These are phyloP conservation scores for Suhomyces bribrorum DNA, from an alignment of 1,139 yeast species.

Conservation along the genomic window DNA sequence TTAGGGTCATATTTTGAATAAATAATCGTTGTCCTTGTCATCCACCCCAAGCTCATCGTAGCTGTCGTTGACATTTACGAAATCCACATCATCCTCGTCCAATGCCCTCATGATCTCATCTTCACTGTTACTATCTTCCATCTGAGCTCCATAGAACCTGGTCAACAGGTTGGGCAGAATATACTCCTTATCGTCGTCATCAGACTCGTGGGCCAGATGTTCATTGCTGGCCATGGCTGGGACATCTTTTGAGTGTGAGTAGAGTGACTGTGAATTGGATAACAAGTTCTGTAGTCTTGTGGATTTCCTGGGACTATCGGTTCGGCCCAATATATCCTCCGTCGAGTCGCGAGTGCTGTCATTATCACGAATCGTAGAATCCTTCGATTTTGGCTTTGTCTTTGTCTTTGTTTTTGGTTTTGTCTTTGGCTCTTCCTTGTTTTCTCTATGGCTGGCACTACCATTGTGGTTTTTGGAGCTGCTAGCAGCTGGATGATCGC, in stretches of 20 bases:
- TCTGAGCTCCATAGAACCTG: constrained; percentile 26
- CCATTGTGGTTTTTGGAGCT: neutral
- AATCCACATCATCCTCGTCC: constrained; percentile 29
- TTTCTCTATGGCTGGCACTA: neutral
- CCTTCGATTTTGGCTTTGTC: neutral
- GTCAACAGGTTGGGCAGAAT: constrained; percentile 47
- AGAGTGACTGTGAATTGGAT: constrained; percentile 41
- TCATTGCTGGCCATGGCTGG: neutral
- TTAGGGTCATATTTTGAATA: constrained; percentile 35
- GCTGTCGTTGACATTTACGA: constrained; percentile 27
- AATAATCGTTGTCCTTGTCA: constrained; percentile 28
- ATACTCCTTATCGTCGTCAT: constrained; percentile 34
- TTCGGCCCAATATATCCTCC: no score
- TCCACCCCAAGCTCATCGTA: constrained; percentile 18
- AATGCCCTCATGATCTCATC: constrained; percentile 21
- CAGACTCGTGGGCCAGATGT: constrained; percentile 17
- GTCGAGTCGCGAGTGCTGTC: no score
- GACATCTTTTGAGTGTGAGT: constrained; percentile 29
- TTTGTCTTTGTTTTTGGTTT: neutral
- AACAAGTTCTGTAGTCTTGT: constrained; percentile 38
- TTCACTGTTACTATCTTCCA: constrained; percentile 22
- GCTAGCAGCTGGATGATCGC: no score
- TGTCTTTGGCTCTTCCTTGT: neutral
- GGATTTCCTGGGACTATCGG: constrained; percentile 16
- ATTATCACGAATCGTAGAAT: neutral